A percentile compares a stretch with the other conserved stretches of the same genome.
phyloP scores from a whole-genome alignment of 192 early-diverging fungal species.

The Linnemannia hyalina region DNA sequence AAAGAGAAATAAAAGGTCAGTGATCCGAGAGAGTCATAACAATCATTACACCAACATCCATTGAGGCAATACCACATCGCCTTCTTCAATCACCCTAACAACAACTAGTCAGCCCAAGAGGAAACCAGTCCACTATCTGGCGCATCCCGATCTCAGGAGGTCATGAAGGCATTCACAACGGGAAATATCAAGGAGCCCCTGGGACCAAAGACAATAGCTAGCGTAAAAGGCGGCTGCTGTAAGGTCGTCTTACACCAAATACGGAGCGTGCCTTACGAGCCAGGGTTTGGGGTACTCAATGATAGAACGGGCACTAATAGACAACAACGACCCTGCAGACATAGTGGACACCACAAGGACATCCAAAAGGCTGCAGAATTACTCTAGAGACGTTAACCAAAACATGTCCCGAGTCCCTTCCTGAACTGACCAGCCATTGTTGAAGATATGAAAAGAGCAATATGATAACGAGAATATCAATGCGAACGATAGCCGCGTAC shows the following conservation, averaged over 20 bases:
- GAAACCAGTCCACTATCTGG: neutral
- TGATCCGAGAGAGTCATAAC: neutral
- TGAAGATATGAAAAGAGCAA: neutral
- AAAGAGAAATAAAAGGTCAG: neutral
- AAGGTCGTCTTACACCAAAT: too few species aligned
- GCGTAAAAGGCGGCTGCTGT: too few species aligned
- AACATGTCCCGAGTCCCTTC: too few species aligned
- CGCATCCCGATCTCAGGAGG: neutral
- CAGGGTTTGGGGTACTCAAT: neutral
- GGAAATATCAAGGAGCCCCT: neutral
- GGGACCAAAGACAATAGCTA: neutral
- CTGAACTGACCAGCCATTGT: too few species aligned
- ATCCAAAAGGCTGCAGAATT: too few species aligned
- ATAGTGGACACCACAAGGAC: too few species aligned
- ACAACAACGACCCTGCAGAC: too few species aligned
- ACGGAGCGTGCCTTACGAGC: neutral
- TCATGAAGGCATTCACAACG: too few species aligned
- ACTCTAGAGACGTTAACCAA: too few species aligned
- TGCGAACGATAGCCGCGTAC: neutral
- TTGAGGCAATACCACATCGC: neutral
- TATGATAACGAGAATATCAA: neutral
- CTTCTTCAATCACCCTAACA: neutral
- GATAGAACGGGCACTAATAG: neutral
- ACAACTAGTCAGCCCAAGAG: neutral
- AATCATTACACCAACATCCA: neutral